Evolutionary conservation across 2,329 filamentous ascomycete species (phyloP), one percentile per base, ranked within the genome.

Genomic region (Aspergillus intermedius): DNA sequence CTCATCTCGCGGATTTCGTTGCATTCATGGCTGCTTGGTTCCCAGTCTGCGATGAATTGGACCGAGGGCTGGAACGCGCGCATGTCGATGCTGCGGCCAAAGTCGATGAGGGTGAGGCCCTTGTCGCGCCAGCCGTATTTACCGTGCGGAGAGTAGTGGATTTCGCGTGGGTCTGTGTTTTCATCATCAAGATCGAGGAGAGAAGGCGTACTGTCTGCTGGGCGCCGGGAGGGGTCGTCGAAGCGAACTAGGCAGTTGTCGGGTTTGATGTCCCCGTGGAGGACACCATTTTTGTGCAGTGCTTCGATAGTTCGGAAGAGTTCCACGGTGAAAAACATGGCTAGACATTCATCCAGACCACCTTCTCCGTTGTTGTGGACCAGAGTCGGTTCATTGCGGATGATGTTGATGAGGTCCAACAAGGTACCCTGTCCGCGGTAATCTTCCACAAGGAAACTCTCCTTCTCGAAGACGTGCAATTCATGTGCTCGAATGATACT

Each of bases 301-400:
- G 86, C 84, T 71, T 97, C 93, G 3, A 95, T 80, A 0, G 89
- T 95, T 44, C 93, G 87, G 58, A 98, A 78, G 5, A 98, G 79
- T 69, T 98, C 93, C 52, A 97, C 78, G 6, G 88, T 80, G 72
- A 97, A 95, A 75, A 96, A 97, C 89, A 97, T 96, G 59, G 87
- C 88, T 2, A 97, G 76, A 43, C 80, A 77, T 69, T 98, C 93
- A 59, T 98, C 93, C 80, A 98, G 88, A 13, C 86, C 84, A 2
- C 83, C 83, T 30, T 74, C 71, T 8, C 66, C 60, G 28, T 72
- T 70, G 13, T 70, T 66, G 2, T 68, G 62, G 4, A 80, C 79
- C 1, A 79, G 66, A 30, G 66, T 69, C 4, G 64, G 60, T 54
- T 94, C 88, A 15, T 80, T 77, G 39, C 87, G 83, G 56, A 91